Evolutionary conservation across 441 rosid genomes (phyloP).

Genomic region (Metrosideros polymorpha): DNA sequence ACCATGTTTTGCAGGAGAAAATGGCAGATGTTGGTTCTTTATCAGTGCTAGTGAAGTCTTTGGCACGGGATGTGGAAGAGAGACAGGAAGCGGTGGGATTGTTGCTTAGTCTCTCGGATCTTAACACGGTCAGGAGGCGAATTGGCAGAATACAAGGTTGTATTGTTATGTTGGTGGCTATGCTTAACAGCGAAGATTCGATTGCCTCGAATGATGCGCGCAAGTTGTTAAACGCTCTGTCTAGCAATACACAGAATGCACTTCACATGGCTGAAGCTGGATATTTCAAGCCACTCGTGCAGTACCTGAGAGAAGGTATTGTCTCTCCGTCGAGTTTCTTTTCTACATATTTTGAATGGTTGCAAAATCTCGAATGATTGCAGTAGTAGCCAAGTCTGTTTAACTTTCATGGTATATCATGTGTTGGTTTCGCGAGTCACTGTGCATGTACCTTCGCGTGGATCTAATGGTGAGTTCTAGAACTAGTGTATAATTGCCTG

Average conservation of each 20-base stretch:
- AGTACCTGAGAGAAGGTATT: constrained; percentile 45
- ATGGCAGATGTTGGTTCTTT: constrained; percentile 40
- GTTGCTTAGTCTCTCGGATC: constrained; percentile 39
- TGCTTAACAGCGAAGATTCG: constrained; percentile 41
- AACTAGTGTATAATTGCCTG: not conserved
- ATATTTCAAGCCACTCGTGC: constrained; percentile 59
- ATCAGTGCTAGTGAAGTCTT: constrained; percentile 46
- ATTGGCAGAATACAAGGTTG: constrained; percentile 64
- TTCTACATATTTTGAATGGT: not conserved
- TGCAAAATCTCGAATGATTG: not conserved
- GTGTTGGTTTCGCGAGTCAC: not conserved
- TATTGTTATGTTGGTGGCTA: constrained; percentile 52
- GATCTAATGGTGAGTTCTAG: not conserved
- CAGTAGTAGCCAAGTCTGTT: not conserved
- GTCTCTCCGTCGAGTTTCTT: not conserved
- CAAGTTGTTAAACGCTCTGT: constrained; percentile 42
- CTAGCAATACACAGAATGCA: constrained; percentile 56
- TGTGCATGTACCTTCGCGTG: not conserved
- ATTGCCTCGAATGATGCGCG: constrained; percentile 42
- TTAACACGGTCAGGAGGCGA: constrained; percentile 39
- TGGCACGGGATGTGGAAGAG: constrained; percentile 45
- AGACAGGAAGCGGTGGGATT: constrained; percentile 53
- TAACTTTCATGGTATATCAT: not conserved
- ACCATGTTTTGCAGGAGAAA: constrained; percentile 40
- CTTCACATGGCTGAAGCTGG: constrained; percentile 84